Conservation (phyloP, 805 yeast species). For the Candida ipomoeae region DNA sequence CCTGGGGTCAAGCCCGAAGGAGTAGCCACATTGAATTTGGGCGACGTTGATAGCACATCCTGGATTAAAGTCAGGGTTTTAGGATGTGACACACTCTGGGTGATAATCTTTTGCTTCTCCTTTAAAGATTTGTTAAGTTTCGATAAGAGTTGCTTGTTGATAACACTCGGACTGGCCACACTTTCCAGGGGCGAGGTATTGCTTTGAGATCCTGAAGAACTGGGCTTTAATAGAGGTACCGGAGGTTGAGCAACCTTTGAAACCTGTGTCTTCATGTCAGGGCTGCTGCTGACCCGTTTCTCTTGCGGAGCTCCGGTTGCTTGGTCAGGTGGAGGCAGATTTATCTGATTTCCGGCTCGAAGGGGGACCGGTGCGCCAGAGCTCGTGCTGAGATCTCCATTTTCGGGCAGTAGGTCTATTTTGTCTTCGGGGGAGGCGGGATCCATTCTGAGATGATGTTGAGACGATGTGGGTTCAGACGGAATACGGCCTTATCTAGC, state of each 20-base stretch:
- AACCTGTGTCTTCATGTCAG: neutral
- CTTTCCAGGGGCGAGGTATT: neutral
- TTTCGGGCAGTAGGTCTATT: conserved; percentile 1
- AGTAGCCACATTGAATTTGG: conserved; percentile 17
- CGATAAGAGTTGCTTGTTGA: conserved; percentile 31
- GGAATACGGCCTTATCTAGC: neutral
- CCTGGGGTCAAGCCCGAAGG: neutral
- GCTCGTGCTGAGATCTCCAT: neutral
- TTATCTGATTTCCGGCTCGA: neutral
- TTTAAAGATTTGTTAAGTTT: conserved; percentile 41
- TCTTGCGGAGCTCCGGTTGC: neutral
- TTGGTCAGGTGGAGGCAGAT: neutral
- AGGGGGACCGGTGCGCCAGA: neutral
- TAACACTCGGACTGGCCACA: conserved; percentile 16
- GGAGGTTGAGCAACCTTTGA: neutral
- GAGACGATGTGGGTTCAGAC: neutral
- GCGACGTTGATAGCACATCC: conserved; percentile 35
- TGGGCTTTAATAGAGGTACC: neutral
- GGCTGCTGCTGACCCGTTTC: conserved; percentile 1
- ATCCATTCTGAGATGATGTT: conserved; percentile 1
- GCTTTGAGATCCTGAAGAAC: neutral
- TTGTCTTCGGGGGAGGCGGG: neutral
- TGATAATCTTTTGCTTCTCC: conserved; percentile 40
- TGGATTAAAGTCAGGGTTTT: conserved; percentile 32
- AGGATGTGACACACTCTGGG: conserved; percentile 19